These are phyloP conservation scores for Fusarium sp. DNA, from an alignment of 2,329 filamentous ascomycete genomes.

Conservation along the genomic window DNA sequence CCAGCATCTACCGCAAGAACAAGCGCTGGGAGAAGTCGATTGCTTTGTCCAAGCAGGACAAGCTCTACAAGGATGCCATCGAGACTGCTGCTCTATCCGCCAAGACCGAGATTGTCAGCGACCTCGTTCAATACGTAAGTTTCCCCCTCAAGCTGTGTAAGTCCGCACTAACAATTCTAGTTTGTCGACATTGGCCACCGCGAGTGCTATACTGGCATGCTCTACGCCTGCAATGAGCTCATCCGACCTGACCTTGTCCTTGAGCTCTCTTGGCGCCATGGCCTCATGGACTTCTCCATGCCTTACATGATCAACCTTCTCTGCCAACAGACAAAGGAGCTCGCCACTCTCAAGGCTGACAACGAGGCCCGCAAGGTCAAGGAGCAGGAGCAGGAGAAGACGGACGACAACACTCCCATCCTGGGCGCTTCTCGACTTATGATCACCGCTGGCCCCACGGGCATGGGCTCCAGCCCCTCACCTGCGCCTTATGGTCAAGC, in stretches of 20 bases:
- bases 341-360: constrained; percentile 87
- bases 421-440: constrained; percentile 87
- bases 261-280: constrained; percentile 96
- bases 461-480: constrained; percentile 54
- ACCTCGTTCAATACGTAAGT: constrained; percentile 95
- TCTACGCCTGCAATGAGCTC: constrained; percentile 97
- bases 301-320: constrained; percentile 99
- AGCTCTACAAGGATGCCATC: constrained; percentile 99
- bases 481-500: constrained; percentile 75
- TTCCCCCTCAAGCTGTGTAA: neutral
- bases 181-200: constrained; percentile 99
- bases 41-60: constrained; percentile 96
- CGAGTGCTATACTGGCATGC: constrained; percentile 99
- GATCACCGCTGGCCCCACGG: constrained; percentile 87
- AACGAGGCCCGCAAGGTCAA: constrained; percentile 91
- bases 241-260: constrained; percentile 91
- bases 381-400: constrained; percentile 76
- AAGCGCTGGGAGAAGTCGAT: constrained; percentile 99
- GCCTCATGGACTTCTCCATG: constrained; percentile 97
- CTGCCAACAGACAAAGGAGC: constrained; percentile 85
- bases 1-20: constrained; percentile 99
- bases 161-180: constrained; percentile 59
- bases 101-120: constrained; percentile 92
- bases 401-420: constrained; percentile 93
- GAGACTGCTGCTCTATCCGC: constrained; percentile 93